These are phyloP conservation scores for Peltaster fructicola DNA, from an alignment of 2,329 filamentous ascomycete genomes.

Conservation along the genomic window DNA sequence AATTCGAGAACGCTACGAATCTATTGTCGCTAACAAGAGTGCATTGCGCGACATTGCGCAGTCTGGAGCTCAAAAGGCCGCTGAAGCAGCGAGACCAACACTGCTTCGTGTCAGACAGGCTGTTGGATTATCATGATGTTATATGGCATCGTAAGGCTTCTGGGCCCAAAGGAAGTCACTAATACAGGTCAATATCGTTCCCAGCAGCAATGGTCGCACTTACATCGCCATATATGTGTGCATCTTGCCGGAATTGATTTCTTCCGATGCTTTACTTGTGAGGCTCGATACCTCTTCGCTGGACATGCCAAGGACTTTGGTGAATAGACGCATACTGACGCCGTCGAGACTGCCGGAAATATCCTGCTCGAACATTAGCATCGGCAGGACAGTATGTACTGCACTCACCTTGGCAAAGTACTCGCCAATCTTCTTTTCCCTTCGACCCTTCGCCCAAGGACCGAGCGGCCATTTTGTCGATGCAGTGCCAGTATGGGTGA, in stretches of 20 bases:
- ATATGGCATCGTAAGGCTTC: conserved; percentile 4
- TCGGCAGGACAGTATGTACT: not conserved
- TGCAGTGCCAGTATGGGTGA: conserved; percentile 1
- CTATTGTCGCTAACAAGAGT: conserved; percentile 32
- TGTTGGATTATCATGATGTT: conserved; percentile 21
- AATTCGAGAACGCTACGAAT: conserved; percentile 39
- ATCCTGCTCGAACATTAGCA: conserved; percentile 2
- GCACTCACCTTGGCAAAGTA: not conserved
- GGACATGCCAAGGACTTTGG: conserved; percentile 5
- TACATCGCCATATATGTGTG: conserved; percentile 6
- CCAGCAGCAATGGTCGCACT: too few relatives aligned
- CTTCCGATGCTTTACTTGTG: conserved; percentile 2
- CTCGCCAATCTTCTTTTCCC: conserved; percentile 4
- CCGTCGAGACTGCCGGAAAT: conserved; percentile 4
- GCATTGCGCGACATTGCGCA: conserved; percentile 41
- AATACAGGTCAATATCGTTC: not conserved
- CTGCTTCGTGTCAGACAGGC: conserved; percentile 28
- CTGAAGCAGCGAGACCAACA: conserved; percentile 37
- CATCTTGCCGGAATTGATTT: conserved; percentile 4
- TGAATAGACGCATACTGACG: conserved; percentile 5
- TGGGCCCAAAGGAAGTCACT: conserved; percentile 6
- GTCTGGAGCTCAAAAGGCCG: conserved; percentile 44
- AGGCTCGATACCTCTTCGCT: conserved; percentile 4
- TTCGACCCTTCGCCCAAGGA: conserved; percentile 4
- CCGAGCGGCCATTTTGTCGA: conserved; percentile 3